Percentiles rank a stretch among this genome's conserved stretches.
Evolutionary conservation across 148 eudicot species (phyloP).

Genomic region (Chenopodium quinoa): DNA sequence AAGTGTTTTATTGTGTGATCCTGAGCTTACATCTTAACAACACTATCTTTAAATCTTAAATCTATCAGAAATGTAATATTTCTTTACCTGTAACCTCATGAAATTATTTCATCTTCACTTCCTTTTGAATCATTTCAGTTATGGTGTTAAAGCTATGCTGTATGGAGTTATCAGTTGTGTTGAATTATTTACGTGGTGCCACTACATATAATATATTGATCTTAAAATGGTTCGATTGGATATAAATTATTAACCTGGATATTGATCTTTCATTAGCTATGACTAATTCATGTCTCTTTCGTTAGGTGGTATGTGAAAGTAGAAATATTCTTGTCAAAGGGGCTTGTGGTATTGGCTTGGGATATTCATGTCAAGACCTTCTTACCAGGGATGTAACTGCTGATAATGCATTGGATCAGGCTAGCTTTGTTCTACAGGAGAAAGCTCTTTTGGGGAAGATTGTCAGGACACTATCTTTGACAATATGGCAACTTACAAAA

Average conservation of each 20-base stretch:
- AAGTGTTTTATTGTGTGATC: neutral
- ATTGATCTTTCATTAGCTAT: slow-evolving; percentile 3
- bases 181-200: neutral
- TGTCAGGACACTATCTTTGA: slow-evolving; percentile 49
- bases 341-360: slow-evolving; percentile 92
- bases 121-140: neutral
- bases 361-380: slow-evolving; percentile 84
- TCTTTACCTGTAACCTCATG: neutral
- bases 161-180: neutral
- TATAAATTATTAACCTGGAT: neutral
- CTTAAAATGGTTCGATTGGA: neutral
- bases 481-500: slow-evolving; percentile 47
- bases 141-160: neutral
- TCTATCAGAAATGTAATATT: neutral
- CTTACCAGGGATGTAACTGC: slow-evolving; percentile 45
- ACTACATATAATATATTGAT: neutral
- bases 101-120: neutral
- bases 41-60: neutral
- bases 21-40: neutral
- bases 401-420: slow-evolving; percentile 41
- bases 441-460: slow-evolving; percentile 54
- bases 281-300: slow-evolving; percentile 22
- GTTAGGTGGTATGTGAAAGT: slow-evolving; percentile 69
- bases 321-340: slow-evolving; percentile 82
- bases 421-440: slow-evolving; percentile 45